These are phyloP conservation scores for Coprinellus aureogranulatus DNA, from an alignment of 768 basidiomycete species.

Conservation along the genomic window DNA sequence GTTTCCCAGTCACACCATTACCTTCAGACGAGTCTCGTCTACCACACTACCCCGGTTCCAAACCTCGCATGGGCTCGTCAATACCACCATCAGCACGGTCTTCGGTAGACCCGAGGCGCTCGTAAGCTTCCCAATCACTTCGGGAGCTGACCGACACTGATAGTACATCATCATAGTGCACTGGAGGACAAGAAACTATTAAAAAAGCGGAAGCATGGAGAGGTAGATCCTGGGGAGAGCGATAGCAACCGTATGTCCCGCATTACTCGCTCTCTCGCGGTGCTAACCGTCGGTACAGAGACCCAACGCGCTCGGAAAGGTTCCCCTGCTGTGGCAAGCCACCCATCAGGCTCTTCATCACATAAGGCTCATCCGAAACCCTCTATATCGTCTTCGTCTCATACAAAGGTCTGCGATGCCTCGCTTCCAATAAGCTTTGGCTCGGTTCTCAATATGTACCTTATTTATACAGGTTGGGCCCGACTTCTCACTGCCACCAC, in stretches of 20 bases:
- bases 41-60: slow-evolving; percentile 31
- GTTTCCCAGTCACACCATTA: slow-evolving; percentile 41
- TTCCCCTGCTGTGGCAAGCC: slow-evolving; percentile 48
- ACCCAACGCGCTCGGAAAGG: slow-evolving; percentile 54
- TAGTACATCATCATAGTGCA: slow-evolving; percentile 13
- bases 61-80: slow-evolving; percentile 45
- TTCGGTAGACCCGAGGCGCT: slow-evolving; percentile 62
- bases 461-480: slow-evolving; percentile 36
- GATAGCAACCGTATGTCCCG: slow-evolving; percentile 54
- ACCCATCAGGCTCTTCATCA: slow-evolving; percentile 34
- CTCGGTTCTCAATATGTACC: too few relatives aligned
- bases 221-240: slow-evolving; percentile 48
- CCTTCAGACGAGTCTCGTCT: slow-evolving; percentile 50
- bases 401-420: slow-evolving; percentile 46
- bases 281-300: slow-evolving; percentile 33
- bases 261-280: not conserved
- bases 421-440: not conserved
- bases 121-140: slow-evolving; percentile 36
- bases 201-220: slow-evolving; percentile 82
- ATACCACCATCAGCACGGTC: slow-evolving; percentile 50
- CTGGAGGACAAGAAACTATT: slow-evolving; percentile 74
- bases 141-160: slow-evolving; percentile 7
- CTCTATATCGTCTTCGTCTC: slow-evolving; percentile 37
- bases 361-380: slow-evolving; percentile 57
- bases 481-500: slow-evolving; percentile 60